Evolutionary conservation across 345 rosid species (phyloP), one percentile per base, ranked within the genome.

Genomic region (Iberis pinnata): DNA sequence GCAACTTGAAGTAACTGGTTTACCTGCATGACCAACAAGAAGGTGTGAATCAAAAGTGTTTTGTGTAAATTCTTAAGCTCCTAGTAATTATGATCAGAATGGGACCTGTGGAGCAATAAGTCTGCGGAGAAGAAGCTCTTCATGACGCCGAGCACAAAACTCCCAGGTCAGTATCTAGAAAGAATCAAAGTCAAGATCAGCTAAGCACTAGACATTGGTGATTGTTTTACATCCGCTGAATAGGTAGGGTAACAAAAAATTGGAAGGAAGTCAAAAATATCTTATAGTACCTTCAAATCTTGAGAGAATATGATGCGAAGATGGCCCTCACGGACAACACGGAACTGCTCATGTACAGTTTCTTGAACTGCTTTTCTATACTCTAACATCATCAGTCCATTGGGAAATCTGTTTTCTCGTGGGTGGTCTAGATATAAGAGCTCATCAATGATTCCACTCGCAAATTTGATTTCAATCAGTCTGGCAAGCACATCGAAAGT

Each of bases 301-400:
- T 76, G 85, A 41, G 93, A 75, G 55, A 92, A 92, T 67, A 80
- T 71, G 66, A 92, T 75, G 29, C 98, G 89, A 49, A 92, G 93
- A 70, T 76, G 84, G 54, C 98, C 98, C 79, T 92, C 95, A 56
- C 86, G 95, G 60, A 92, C 89, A 55, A 92, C 95, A 61, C 95
- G 96, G 58, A 83, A 95, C 68, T 88, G 88, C 81, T 92, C 95
- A 43, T 92, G 83, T 12, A 88, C 83, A 75, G 88, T 79, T 72
- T 84, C 89, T 54, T 87, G 95, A 56, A 92, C 93, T 48, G 89
- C 96, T 73, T 88, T 92, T 48, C 75, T 89, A 67, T 81, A 92
- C 62, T 87, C 93, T 67, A 90, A 69, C 74, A 81, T 74, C 92
- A 84, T 84, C 61, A 78, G 42, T 65, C 96, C 98, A 49, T 81